Evolutionary conservation across 148 eudicot genomes (phyloP).

Genomic region (Nepenthes mirabilis): DNA sequence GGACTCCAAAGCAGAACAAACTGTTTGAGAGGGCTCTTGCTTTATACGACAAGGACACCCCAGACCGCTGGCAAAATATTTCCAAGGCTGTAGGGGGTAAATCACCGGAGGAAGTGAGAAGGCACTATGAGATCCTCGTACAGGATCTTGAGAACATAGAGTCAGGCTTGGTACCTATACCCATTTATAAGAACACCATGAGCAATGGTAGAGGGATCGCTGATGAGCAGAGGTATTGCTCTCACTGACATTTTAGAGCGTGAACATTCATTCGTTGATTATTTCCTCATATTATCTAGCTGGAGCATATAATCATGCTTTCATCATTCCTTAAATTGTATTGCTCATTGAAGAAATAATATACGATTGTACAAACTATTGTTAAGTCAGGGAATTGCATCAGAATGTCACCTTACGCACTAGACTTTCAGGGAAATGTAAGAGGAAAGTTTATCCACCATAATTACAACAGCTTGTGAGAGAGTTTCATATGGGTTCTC

Average conservation of each 20-base stretch:
- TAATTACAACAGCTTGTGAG: too few species aligned
- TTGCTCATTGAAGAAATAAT: neutral
- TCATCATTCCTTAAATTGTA: neutral
- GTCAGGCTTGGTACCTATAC: constrained; percentile 32
- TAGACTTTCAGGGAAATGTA: too few species aligned
- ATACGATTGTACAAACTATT: too few species aligned
- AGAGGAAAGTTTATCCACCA: too few species aligned
- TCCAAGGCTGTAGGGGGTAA: constrained; percentile 39
- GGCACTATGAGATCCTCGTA: constrained; percentile 31
- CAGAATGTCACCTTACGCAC: too few species aligned
- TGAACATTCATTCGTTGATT: neutral
- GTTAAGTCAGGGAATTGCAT: too few species aligned
- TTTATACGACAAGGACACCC: constrained; percentile 36
- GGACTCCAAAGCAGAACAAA: constrained; percentile 44
- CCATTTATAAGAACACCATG: constrained; percentile 22
- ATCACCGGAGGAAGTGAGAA: constrained; percentile 40
- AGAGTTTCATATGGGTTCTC: too few species aligned
- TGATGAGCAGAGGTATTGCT: constrained; percentile 24
- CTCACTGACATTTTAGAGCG: neutral
- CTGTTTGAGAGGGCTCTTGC: constrained; percentile 49
- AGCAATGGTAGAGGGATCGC: constrained; percentile 16
- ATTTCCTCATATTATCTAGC: neutral
- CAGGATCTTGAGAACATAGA: constrained; percentile 34
- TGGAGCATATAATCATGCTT: too few species aligned
- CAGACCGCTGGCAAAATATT: constrained; percentile 45